phyloP scores from a whole-genome alignment of 495 filamentous ascomycete genomes.

The Achaetomiella virescens region DNA sequence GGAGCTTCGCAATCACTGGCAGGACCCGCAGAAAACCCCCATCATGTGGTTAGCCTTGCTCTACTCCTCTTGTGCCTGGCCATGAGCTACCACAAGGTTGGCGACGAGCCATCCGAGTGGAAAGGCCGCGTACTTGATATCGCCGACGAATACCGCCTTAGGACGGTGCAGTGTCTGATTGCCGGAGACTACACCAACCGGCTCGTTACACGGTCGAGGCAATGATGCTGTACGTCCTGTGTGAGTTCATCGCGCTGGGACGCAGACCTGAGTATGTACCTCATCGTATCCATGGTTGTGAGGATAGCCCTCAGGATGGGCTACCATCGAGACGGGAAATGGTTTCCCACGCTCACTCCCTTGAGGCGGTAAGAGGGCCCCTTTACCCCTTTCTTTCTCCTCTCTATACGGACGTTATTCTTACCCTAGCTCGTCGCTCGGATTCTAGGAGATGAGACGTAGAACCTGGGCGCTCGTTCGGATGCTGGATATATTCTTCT shows the following conservation, averaged over 20 bases:
- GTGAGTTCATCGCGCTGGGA: constrained; percentile 75
- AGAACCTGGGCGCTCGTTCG: constrained; percentile 83
- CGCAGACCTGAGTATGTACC: constrained; percentile 73
- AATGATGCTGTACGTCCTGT: constrained; percentile 75
- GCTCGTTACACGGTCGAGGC: constrained; percentile 83
- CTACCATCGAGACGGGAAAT: constrained; percentile 85
- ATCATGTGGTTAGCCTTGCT: constrained; percentile 87
- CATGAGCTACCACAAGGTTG: constrained; percentile 82
- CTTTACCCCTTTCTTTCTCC: not conserved
- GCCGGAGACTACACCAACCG: constrained; percentile 84
- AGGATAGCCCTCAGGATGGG: constrained; percentile 91
- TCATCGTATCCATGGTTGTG: constrained; percentile 72
- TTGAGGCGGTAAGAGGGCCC: constrained; percentile 56
- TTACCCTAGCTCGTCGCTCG: not conserved
- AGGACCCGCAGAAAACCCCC: constrained; percentile 69
- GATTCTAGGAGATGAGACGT: constrained; percentile 70
- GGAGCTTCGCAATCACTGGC: constrained; percentile 84
- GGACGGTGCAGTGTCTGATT: constrained; percentile 81
- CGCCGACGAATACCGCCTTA: constrained; percentile 69
- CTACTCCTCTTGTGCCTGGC: constrained; percentile 82
- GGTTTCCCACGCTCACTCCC: constrained; percentile 73
- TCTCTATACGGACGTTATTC: not conserved
- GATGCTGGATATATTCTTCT: constrained; percentile 77
- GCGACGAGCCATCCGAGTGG: constrained; percentile 87
- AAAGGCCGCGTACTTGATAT: constrained; percentile 65